Evolutionary conservation across 768 basidiomycete species (phyloP), one percentile per base, ranked within the genome.

Genomic region (Amanita jacksonii): DNA sequence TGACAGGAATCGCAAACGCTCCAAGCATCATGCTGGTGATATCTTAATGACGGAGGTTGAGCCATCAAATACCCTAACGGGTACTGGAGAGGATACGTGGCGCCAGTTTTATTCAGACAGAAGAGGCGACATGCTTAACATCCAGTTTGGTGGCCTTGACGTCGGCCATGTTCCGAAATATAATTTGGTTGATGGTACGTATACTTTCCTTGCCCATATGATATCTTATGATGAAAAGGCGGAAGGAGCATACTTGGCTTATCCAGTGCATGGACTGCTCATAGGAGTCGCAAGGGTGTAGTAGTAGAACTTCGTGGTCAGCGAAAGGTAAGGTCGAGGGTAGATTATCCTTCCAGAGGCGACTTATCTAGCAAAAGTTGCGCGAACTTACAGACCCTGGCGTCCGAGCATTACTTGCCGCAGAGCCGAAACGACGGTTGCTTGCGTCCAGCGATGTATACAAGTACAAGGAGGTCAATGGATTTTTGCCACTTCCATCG

Each of bases 231-330:
- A 68, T 62, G 57, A 59, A 42, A 51, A 80, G 75, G 66, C 28
- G 79, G 82, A 23, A 79, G 73, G 61, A 64, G 66, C 52, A 67
- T 87, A 19, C 66, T 87, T 15, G 85, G 85, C 7, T 67, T 85
- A 16, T 62, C 70, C n/a, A 55, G 57, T 9, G 63, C 64, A 30
- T 74, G 74, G 63, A 60, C 65, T 7, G 72, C 73, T 36, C 62
- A 62, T 44, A 60, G 74, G 40, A 59, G 58, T 23, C 62, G 66
- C 4, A 70, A 74, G 48, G 76, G 76, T n/a, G 57, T 85, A 33
- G 81, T 85, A 57, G 54, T 85, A 25, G 73, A 68, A 16, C 39
- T 66, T 5, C 67, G 59, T 25, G 55, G 59, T 31, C 59, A 61
- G 41, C 66, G 63, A 41, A 75, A 73, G 59, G 77, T 74, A 50